Percentiles rank a stretch among this genome's conserved stretches.
phyloP scores from a whole-genome alignment of 2,329 filamentous ascomycete species.

The Scytalidium lignicola region DNA sequence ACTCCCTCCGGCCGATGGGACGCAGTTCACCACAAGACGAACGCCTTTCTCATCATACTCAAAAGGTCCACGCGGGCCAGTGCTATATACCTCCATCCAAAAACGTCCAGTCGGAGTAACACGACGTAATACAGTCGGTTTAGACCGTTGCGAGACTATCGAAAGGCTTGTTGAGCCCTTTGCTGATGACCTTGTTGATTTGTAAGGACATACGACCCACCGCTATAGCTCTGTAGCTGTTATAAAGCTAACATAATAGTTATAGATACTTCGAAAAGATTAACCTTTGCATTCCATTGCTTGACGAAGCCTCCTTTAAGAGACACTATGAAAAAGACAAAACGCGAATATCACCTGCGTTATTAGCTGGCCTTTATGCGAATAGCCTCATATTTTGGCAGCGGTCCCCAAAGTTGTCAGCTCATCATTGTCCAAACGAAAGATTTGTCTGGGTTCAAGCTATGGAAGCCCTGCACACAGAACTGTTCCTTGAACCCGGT shows the following conservation, averaged over 20 bases:
- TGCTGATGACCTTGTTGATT: constrained; percentile 42
- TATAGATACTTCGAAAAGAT: constrained; percentile 49
- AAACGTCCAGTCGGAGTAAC: constrained; percentile 29
- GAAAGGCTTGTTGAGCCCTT: constrained; percentile 55
- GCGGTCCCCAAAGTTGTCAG: constrained; percentile 36
- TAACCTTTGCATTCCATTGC: constrained; percentile 56
- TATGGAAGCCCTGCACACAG: constrained; percentile 53
- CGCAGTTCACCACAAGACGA: constrained; percentile 28
- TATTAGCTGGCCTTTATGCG: constrained; percentile 53
- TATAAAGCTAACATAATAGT: constrained; percentile 1
- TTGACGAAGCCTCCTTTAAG: constrained; percentile 39
- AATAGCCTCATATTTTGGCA: constrained; percentile 55
- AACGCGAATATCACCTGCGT: constrained; percentile 47
- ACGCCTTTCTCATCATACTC: constrained; percentile 35
- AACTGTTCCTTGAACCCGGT: constrained; percentile 50
- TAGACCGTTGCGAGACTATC: constrained; percentile 48
- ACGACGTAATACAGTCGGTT: constrained; percentile 33
- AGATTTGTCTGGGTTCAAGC: constrained; percentile 60
- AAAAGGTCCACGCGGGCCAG: constrained; percentile 39
- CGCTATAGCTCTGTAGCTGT: background rate
- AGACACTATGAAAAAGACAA: constrained; percentile 39
- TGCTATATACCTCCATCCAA: constrained; percentile 27
- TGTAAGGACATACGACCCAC: constrained; percentile 28
- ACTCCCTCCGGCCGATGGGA: constrained; percentile 23
- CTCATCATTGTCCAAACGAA: constrained; percentile 47